phyloP scores from a whole-genome alignment of 305 asterid genomes.

The Solanum hybrid region DNA sequence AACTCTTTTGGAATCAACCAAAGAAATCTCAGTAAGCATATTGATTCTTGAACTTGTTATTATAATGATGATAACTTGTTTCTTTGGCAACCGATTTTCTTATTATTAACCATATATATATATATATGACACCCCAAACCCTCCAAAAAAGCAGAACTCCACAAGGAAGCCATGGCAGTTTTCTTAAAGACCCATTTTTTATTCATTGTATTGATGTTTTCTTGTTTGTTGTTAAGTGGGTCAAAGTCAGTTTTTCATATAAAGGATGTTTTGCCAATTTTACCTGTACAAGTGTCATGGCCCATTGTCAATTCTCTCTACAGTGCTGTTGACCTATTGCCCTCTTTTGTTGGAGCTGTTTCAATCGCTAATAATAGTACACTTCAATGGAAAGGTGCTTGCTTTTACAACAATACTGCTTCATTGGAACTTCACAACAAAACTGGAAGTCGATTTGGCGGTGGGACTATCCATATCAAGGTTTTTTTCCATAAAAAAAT shows the following conservation, averaged over 20 bases:
- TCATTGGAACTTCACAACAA: slow-evolving; percentile 69
- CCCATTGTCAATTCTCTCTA: slow-evolving; percentile 50
- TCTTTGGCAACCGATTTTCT: neutral
- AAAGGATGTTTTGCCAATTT: slow-evolving; percentile 55
- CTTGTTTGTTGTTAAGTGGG: slow-evolving; percentile 15
- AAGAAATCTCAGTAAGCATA: neutral
- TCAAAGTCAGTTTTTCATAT: slow-evolving; percentile 49
- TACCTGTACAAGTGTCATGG: slow-evolving; percentile 77
- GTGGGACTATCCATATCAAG: slow-evolving; percentile 84
- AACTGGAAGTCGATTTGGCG: slow-evolving; percentile 61
- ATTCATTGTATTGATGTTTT: slow-evolving; percentile 14
- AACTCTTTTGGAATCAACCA: neutral
- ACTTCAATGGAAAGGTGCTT: slow-evolving; percentile 79
- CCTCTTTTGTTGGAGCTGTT: slow-evolving; percentile 77
- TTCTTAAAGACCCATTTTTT: slow-evolving; percentile 22
- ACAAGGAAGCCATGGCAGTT: slow-evolving; percentile 18
- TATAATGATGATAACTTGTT: neutral
- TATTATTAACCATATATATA: too few relatives aligned
- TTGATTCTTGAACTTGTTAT: neutral
- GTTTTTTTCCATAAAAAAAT: slow-evolving; percentile 13
- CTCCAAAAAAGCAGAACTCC: neutral
- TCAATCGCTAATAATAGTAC: slow-evolving; percentile 10
- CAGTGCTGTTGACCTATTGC: slow-evolving; percentile 71
- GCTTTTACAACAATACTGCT: slow-evolving; percentile 69
- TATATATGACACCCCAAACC: neutral